phyloP scores from a whole-genome alignment of 768 basidiomycete genomes.

The Tephrocybe sp. region DNA sequence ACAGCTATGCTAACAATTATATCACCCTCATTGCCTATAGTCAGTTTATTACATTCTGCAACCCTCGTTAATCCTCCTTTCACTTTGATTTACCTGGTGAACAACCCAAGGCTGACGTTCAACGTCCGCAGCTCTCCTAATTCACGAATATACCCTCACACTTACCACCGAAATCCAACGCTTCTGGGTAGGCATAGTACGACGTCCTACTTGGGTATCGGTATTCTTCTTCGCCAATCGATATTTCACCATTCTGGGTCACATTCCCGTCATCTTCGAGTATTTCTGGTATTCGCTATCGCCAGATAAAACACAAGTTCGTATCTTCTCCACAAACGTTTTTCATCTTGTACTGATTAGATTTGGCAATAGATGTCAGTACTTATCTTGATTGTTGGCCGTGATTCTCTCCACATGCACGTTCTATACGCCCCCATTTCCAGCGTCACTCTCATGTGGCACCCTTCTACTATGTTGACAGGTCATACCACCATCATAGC shows the following conservation, averaged over 20 bases:
- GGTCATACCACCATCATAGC: neutral
- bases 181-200: slow-evolving; percentile 29
- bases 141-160: slow-evolving; percentile 43
- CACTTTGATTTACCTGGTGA: no score
- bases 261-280: slow-evolving; percentile 26
- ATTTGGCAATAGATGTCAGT: slow-evolving; percentile 11
- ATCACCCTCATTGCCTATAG: slow-evolving; percentile 8
- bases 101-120: no score
- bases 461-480: neutral
- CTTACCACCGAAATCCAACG: slow-evolving; percentile 31
- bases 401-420: neutral
- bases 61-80: no score
- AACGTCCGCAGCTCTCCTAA: slow-evolving; percentile 17
- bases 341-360: slow-evolving; percentile 3
- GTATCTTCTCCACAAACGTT: neutral
- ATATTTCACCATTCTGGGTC: slow-evolving; percentile 30
- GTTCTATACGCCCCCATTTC: no score
- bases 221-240: slow-evolving; percentile 34
- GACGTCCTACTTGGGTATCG: slow-evolving; percentile 19
- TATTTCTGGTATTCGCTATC: slow-evolving; percentile 21
- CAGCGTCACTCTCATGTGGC: no score
- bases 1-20: slow-evolving; percentile 8
- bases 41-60: slow-evolving; percentile 1
- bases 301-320: slow-evolving; percentile 13
- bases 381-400: neutral